A percentile compares a stretch with the other conserved stretches of the same genome.
Evolutionary conservation across 176 grass and related monocot species (phyloP).

Genomic region (Oryza officinalis): DNA sequence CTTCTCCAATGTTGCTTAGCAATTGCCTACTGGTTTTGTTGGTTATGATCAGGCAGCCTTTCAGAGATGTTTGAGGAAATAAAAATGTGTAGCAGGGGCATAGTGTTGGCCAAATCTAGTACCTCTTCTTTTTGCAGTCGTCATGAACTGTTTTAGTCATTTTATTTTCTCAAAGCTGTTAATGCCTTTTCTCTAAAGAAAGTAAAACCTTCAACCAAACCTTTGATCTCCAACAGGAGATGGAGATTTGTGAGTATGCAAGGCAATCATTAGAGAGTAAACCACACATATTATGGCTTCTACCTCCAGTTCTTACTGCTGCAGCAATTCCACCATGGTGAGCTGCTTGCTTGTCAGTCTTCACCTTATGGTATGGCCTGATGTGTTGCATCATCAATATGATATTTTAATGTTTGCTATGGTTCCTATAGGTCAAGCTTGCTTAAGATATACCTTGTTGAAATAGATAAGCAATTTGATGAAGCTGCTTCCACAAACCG

Average conservation of each 20-base stretch:
- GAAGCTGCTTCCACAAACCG: conserved; percentile 46
- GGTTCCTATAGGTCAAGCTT: conserved; percentile 56
- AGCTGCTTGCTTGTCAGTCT: conserved; percentile 7
- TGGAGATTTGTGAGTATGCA: conserved; percentile 73
- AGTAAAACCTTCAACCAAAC: conserved; percentile 16
- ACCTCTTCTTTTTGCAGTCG: not conserved
- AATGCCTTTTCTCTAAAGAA: conserved; percentile 10
- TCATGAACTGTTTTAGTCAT: not conserved
- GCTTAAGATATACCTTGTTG: conserved; percentile 68
- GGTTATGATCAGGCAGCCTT: not conserved
- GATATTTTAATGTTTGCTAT: conserved; percentile 23
- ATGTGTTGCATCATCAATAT: not conserved
- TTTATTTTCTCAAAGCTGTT: conserved; percentile 7
- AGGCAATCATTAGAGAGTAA: conserved; percentile 48
- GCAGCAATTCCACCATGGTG: conserved; percentile 59
- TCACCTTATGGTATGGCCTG: conserved; percentile 12
- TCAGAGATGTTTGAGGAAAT: not conserved
- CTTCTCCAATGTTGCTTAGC: not conserved
- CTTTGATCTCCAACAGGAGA: conserved; percentile 62
- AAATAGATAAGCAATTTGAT: conserved; percentile 71
- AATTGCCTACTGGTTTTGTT: not conserved
- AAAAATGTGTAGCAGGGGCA: not conserved
- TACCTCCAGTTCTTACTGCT: conserved; percentile 68
- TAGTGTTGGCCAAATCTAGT: conserved; percentile 14
- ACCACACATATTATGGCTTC: conserved; percentile 65